Conservation (phyloP, 1,139 yeast genomes). For the Groenewaldozyma sp. region DNA sequence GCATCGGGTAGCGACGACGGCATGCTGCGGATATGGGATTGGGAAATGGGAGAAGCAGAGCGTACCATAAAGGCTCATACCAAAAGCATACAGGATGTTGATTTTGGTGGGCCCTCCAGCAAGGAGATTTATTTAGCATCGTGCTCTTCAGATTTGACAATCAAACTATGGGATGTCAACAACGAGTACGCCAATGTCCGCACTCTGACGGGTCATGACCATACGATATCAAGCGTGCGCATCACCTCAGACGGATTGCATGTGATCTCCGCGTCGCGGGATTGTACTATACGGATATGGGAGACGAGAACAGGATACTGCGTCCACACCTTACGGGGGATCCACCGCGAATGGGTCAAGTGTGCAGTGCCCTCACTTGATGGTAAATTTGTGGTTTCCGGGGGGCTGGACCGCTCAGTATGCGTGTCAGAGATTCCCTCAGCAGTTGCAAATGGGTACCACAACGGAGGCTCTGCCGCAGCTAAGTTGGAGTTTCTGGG, state of each 20-base stretch:
- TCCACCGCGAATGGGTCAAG: constrained; percentile 85
- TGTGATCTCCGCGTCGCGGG: constrained; percentile 70
- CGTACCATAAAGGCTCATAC: constrained; percentile 69
- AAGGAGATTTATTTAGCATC: constrained; percentile 38
- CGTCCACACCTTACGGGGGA: constrained; percentile 51
- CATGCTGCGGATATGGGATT: constrained; percentile 63
- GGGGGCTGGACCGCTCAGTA: constrained; percentile 74
- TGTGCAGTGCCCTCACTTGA: constrained; percentile 42
- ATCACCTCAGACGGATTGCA: constrained; percentile 41
- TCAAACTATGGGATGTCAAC: constrained; percentile 61
- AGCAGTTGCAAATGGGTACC: constrained; percentile 43
- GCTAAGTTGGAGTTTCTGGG: constrained; percentile 54
- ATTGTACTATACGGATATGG: constrained; percentile 67
- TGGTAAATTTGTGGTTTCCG: constrained; percentile 59
- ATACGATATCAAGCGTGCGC: constrained; percentile 60
- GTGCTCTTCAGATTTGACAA: constrained; percentile 65
- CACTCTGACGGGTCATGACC: constrained; percentile 83
- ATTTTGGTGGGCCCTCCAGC: constrained; percentile 39
- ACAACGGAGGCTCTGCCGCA: background rate
- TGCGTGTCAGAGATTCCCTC: constrained; percentile 53
- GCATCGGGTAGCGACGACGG: constrained; percentile 73
- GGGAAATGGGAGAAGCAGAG: constrained; percentile 61
- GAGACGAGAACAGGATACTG: constrained; percentile 65
- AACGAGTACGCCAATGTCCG: constrained; percentile 46
- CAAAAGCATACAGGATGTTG: constrained; percentile 54